Evolutionary conservation across 1,284 basidiomycete species (phyloP).

Genomic region (Sanghuangporus weigelae): DNA sequence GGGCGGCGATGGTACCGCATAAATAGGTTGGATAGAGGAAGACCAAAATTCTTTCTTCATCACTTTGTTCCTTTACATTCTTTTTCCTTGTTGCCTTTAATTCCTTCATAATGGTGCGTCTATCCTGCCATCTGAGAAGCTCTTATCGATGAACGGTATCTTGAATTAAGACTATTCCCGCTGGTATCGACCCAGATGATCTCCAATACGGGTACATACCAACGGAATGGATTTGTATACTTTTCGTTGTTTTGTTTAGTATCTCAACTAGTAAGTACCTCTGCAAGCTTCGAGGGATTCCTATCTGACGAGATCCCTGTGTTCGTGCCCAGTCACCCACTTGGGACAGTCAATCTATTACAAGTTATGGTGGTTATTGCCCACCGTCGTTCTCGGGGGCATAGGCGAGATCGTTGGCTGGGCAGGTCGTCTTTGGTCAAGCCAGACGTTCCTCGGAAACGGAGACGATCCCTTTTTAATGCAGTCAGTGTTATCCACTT

Average conservation of each 20-base stretch:
- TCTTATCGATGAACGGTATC: neutral
- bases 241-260: constrained; percentile 21
- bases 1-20: neutral
- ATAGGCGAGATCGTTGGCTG: constrained; percentile 37
- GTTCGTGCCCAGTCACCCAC: constrained; percentile 29
- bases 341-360: constrained; percentile 28
- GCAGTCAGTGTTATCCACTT: constrained; percentile 32
- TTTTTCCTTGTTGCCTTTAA: neutral
- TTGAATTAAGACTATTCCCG: constrained; percentile 3
- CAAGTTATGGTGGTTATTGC: constrained; percentile 37
- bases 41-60: neutral
- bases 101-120: neutral
- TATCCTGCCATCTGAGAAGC: neutral
- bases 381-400: constrained; percentile 32
- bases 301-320: neutral
- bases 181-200: neutral
- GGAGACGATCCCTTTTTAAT: constrained; percentile 35
- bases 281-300: neutral
- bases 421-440: constrained; percentile 35
- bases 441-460: constrained; percentile 21
- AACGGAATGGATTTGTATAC: constrained; percentile 26
- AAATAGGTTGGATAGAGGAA: neutral
- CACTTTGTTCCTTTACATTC: neutral
- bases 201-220: constrained; percentile 25
- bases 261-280: constrained; percentile 14